A percentile compares a stretch with the other conserved stretches of the same genome.
Evolutionary conservation across 2,329 filamentous ascomycete species (phyloP).

Genomic region (Madurella fahalii): DNA sequence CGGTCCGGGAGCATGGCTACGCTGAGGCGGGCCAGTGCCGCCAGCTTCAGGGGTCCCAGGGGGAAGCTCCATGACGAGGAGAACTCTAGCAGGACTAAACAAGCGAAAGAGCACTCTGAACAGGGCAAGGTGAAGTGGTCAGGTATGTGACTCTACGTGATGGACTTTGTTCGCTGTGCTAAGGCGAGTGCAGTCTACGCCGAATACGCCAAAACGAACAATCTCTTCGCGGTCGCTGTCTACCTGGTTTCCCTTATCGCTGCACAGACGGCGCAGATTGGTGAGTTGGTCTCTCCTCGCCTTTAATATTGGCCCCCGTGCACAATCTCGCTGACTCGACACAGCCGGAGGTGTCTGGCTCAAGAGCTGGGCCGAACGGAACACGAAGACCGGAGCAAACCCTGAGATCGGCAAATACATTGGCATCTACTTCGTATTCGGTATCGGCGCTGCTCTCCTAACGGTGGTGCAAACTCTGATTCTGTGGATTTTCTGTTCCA

Average conservation of each 20-base stretch:
- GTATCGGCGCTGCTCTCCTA: constrained; percentile 76
- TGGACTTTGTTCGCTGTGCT: constrained; percentile 7
- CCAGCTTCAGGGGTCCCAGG: constrained; percentile 80
- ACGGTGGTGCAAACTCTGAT: constrained; percentile 91
- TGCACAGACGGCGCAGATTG: constrained; percentile 78
- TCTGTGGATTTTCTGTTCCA: constrained; percentile 99
- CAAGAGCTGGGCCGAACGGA: constrained; percentile 84
- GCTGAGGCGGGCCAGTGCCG: constrained; percentile 83
- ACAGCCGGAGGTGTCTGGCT: constrained; percentile 82
- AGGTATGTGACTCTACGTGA: constrained; percentile 31
- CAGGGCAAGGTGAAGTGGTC: constrained; percentile 98
- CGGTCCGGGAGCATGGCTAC: constrained; percentile 71
- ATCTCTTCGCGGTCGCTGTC: constrained; percentile 74
- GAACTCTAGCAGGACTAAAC: constrained; percentile 72
- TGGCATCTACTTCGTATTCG: constrained; percentile 92
- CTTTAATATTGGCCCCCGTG: constrained; percentile 17
- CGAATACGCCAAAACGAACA: constrained; percentile 94
- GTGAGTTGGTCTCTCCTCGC: constrained; percentile 39
- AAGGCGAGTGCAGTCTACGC: constrained; percentile 60
- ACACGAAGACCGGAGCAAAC: constrained; percentile 65
- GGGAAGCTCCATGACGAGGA: constrained; percentile 85
- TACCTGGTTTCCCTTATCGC: constrained; percentile 75
- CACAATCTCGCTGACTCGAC: constrained; percentile 9
- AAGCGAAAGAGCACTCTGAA: constrained; percentile 82
- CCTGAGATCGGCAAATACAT: constrained; percentile 82